Evolutionary conservation across 1,284 basidiomycete genomes (phyloP), one percentile per base, ranked within the genome.

Genomic region (Mycosarcoma maydis): DNA sequence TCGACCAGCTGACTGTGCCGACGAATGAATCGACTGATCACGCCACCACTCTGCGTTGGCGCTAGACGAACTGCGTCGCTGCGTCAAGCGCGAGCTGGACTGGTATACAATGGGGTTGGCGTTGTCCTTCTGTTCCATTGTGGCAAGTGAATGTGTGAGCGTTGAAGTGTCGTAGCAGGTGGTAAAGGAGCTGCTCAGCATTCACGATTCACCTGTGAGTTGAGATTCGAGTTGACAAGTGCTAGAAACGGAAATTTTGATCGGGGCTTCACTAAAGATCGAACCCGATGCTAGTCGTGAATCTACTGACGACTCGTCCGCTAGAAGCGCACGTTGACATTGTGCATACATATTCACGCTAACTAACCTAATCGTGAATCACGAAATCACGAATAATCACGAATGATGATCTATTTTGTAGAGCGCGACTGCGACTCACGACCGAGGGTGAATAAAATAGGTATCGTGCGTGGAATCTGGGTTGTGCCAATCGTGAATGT

Each of bases 41-140:
- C 73, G 73, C 81, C 81, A 72, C 80, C 79, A 81, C 32, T 76
- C 75, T 11, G 68, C 44, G 5, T 66, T 61, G 54, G 65, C 72
- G 44, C 24, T 50, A 44, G 33, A 66, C 43, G 36, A 50, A 10
- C 53, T 47, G 47, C 29, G 55, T 22, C 59, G 45, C 37, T 65
- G 37, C 10, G 38, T 39, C 23, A 89, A 41, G 61, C 64, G 48
- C 52, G 48, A 43, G 34, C 73, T 41, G 11, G 76, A 56, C 39
- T 78, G 70, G 48, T 83, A 75, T 23, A 84, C 73, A 40, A 81
- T 79, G 4, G 83, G 83, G 51, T 84, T 84, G 24, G 82, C 82
- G 74, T 84, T 84, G 64, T 83, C 73, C 72, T 80, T 71, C 45
- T 67, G 51, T 11, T 66, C 64, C 69, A 72, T 57, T 14, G 9